These are phyloP conservation scores for Helichrysum umbraculigerum DNA, from an alignment of 129 eudicot species.

Conservation along the genomic window DNA sequence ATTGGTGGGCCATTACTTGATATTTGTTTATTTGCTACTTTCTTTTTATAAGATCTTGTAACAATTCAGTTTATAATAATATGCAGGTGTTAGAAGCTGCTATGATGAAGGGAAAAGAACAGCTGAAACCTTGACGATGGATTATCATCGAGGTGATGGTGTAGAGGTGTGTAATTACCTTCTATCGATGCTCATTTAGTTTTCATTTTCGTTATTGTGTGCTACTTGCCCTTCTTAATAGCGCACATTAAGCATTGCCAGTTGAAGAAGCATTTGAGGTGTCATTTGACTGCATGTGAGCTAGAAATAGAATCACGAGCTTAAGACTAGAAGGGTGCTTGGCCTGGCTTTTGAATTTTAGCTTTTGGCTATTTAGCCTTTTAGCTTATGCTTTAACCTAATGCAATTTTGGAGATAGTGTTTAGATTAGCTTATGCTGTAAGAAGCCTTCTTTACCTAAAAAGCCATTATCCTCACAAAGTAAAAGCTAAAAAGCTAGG, in stretches of 20 bases:
- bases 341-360: no score
- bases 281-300: no score
- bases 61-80: background rate
- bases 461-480: no score
- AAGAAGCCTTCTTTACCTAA: no score
- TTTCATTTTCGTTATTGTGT: background rate
- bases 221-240: background rate
- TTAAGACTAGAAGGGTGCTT: background rate
- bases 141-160: conserved; percentile 81
- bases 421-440: no score
- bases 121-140: conserved; percentile 88
- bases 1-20: conserved; percentile 45
- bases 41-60: conserved; percentile 4
- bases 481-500: no score
- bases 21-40: background rate
- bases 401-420: no score
- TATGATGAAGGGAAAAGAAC: conserved; percentile 89
- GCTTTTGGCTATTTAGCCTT: no score
- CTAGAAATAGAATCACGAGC: background rate
- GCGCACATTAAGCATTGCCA: conserved; percentile 15
- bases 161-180: conserved; percentile 61
- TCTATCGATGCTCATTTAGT: background rate
- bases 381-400: no score
- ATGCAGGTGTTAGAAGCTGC: conserved; percentile 78
- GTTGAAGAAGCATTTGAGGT: conserved; percentile 4